Percentiles rank a stretch among this genome's conserved stretches.
Evolutionary conservation across 2,329 filamentous ascomycete genomes (phyloP).

Genomic region (Pseudocercospora cruenta): DNA sequence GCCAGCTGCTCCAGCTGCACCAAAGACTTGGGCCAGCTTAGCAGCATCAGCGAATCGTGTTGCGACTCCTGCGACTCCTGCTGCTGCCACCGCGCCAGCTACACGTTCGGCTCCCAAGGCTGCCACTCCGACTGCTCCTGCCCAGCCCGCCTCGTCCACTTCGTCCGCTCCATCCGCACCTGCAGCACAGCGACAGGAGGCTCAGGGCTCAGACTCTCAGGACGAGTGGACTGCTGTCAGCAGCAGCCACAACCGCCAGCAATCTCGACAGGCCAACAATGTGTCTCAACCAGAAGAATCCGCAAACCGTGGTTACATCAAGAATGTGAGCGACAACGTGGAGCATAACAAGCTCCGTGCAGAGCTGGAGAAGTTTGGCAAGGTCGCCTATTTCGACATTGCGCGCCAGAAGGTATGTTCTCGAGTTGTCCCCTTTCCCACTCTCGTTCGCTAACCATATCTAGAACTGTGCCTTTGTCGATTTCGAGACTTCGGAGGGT

Average conservation of each 20-base stretch:
- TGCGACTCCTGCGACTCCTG: conserved; percentile 41
- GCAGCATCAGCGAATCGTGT: conserved; percentile 55
- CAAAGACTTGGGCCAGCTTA: conserved; percentile 74
- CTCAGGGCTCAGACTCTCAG: conserved; percentile 54
- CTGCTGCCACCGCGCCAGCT: conserved; percentile 39
- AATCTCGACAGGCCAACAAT: conserved; percentile 67
- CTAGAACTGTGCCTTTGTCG: conserved; percentile 95
- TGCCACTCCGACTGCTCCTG: conserved; percentile 31
- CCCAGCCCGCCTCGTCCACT: conserved; percentile 32
- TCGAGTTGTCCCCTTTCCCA: neutral
- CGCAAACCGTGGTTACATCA: conserved; percentile 85
- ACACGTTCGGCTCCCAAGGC: conserved; percentile 31
- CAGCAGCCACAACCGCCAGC: conserved; percentile 76
- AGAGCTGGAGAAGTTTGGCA: conserved; percentile 70
- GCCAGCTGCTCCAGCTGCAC: conserved; percentile 56
- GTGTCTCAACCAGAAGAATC: conserved; percentile 68
- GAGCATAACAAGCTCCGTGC: conserved; percentile 72
- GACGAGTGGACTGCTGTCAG: conserved; percentile 90
- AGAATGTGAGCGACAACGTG: conserved; percentile 91
- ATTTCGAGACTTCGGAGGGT: conserved; percentile 79
- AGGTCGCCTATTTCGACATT: conserved; percentile 66
- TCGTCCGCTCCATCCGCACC: conserved; percentile 39
- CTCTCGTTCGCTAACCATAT: neutral
- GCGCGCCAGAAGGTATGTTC: conserved; percentile 72
- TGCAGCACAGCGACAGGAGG: conserved; percentile 41